Conservation (phyloP, 179 eudicot genomes). For the Dionaea muscipula region DNA sequence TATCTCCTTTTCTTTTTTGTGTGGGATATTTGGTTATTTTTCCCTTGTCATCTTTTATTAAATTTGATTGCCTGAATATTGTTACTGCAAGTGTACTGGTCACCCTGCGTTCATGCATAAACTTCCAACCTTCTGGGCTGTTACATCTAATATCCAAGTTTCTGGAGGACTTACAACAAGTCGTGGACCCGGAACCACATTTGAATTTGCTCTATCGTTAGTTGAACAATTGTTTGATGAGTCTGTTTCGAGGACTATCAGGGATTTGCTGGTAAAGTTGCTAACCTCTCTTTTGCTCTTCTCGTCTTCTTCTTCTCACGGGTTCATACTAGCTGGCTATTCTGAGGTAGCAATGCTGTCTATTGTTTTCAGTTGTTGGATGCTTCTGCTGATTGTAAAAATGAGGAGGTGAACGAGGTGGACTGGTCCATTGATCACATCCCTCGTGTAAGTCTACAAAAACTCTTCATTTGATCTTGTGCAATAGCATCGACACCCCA, state of each 20-base stretch:
- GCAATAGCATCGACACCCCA: background rate
- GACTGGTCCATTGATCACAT: conserved; percentile 62
- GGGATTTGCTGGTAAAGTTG: conserved; percentile 48
- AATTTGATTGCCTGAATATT: background rate
- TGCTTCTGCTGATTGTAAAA: conserved; percentile 33
- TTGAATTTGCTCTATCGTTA: conserved; percentile 63
- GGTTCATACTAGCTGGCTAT: conserved; percentile 1
- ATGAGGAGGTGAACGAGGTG: conserved; percentile 59
- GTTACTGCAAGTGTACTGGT: conserved; percentile 46
- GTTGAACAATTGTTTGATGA: conserved; percentile 71
- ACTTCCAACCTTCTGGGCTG: conserved; percentile 71
- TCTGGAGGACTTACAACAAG: conserved; percentile 88
- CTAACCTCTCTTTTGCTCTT: background rate
- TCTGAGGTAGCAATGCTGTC: conserved; percentile 5
- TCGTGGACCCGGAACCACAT: conserved; percentile 91
- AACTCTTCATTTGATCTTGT: background rate
- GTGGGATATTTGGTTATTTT: background rate
- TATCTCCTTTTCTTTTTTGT: conserved; percentile 14
- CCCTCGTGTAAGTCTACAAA: conserved; percentile 44
- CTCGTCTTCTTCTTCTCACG: background rate
- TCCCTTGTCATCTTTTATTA: background rate
- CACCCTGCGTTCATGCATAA: conserved; percentile 88
- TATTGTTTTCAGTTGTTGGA: conserved; percentile 29
- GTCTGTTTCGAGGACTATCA: conserved; percentile 42
- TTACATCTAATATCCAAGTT: conserved; percentile 63